Evolutionary conservation across 148 eudicot species (phyloP).

Genomic region (Persicaria maculosa): DNA sequence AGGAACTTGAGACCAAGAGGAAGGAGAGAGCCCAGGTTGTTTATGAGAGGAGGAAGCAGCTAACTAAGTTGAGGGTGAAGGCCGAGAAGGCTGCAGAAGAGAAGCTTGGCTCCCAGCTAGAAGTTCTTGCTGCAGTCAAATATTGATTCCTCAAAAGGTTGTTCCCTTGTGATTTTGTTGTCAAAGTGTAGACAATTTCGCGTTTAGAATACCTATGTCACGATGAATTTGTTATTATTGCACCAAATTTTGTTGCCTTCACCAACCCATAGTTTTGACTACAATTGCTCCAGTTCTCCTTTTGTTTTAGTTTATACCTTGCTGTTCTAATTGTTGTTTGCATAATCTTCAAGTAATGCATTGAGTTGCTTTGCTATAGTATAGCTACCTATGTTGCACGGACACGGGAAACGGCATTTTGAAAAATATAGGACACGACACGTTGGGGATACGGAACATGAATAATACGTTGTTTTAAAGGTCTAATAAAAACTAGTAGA

Average conservation of each 20-base stretch:
- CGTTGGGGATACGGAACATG: too few relatives aligned
- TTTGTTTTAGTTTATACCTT: background rate
- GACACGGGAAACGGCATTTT: too few relatives aligned
- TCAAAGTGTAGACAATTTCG: constrained; percentile 7
- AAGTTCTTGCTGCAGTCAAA: constrained; percentile 47
- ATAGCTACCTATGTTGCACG: too few relatives aligned
- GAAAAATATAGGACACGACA: too few relatives aligned
- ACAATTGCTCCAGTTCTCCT: background rate
- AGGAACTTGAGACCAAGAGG: constrained; percentile 73
- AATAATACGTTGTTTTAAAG: too few relatives aligned
- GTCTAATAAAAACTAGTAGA: too few relatives aligned
- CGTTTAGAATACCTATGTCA: background rate
- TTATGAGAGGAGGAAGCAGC: constrained; percentile 55
- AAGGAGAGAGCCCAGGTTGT: constrained; percentile 49
- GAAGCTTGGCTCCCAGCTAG: constrained; percentile 58
- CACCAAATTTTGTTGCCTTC: constrained; percentile 7
- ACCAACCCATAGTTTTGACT: background rate
- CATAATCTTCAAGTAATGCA: background rate
- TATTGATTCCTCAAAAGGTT: constrained; percentile 20
- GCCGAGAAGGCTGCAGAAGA: constrained; percentile 59
- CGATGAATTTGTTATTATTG: background rate
- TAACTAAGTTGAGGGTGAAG: constrained; percentile 38
- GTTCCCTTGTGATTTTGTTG: background rate
- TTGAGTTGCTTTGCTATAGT: background rate
- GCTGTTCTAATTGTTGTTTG: background rate